These are phyloP conservation scores for Sindora glabra DNA, from an alignment of 306 rosid genomes.

Conservation along the genomic window DNA sequence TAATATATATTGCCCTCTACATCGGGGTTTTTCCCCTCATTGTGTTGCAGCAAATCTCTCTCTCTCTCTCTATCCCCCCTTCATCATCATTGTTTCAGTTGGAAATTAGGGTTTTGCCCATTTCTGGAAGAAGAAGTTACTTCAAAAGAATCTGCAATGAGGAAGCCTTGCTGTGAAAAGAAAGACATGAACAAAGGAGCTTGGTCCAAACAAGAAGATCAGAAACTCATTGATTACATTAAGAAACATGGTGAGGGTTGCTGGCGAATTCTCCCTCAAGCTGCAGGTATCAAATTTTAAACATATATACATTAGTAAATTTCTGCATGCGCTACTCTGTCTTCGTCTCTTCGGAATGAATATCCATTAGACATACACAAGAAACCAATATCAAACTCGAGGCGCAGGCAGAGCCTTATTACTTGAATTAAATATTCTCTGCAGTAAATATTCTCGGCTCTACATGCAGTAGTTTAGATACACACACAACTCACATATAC, in stretches of 20 bases:
- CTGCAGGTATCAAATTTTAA: no score
- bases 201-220: constrained; percentile 58
- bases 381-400: no score
- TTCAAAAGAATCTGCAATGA: constrained; percentile 17
- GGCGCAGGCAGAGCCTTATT: no score
- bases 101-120: not conserved
- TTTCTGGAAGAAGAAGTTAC: no score
- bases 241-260: constrained; percentile 48
- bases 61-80: not conserved
- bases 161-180: constrained; percentile 53
- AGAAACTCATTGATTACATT: constrained; percentile 42
- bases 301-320: no score
- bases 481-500: no score
- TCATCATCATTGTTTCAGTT: not conserved
- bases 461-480: no score
- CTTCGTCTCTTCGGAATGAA: no score
- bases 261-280: constrained; percentile 51
- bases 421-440: no score
- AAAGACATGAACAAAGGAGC: constrained; percentile 51
- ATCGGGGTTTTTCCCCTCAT: not conserved
- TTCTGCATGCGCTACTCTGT: no score
- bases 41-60: not conserved
- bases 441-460: no score
- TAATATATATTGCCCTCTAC: not conserved
- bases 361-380: no score